phyloP scores from a whole-genome alignment of 1,284 basidiomycete species.

The Pascua guehoae region DNA sequence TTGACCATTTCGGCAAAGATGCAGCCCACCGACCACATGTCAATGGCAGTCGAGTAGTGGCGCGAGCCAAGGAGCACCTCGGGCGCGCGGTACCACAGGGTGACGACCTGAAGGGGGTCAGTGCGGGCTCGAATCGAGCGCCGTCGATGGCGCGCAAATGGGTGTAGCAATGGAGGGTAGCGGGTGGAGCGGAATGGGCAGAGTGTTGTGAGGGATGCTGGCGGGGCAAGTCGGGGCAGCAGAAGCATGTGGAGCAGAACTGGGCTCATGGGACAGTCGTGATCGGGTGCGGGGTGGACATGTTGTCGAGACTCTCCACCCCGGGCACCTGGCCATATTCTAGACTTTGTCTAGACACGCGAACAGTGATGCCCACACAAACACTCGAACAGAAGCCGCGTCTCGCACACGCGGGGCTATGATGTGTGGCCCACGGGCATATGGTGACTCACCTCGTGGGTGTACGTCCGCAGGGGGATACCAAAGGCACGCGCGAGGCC shows the following conservation, averaged over 20 bases:
- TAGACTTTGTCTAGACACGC: background rate
- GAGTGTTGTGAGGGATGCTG: too few species aligned
- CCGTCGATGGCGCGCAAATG: too few species aligned
- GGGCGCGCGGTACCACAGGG: slow-evolving; percentile 98
- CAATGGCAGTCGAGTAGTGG: slow-evolving; percentile 97
- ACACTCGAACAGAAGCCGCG: background rate
- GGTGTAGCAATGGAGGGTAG: too few species aligned
- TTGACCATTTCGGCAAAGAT: slow-evolving; percentile 92
- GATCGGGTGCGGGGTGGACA: too few species aligned
- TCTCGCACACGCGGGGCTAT: background rate
- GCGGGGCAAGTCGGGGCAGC: too few species aligned
- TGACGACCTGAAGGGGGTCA: slow-evolving; percentile 69
- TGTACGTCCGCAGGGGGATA: slow-evolving; percentile 93
- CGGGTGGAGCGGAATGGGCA: too few species aligned
- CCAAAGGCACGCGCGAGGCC: slow-evolving; percentile 92
- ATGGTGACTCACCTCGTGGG: slow-evolving; percentile 68
- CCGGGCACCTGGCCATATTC: too few species aligned
- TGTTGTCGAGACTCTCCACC: too few species aligned
- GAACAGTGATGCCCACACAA: background rate
- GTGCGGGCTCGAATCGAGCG: too few species aligned
- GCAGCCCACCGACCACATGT: slow-evolving; percentile 98
- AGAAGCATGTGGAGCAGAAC: too few species aligned
- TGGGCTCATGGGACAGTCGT: too few species aligned
- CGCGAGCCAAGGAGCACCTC: slow-evolving; percentile 95
- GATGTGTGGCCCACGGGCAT: too few species aligned